A percentile compares a stretch with the other conserved stretches of the same genome.
Conservation (phyloP, 1,284 basidiomycete species). For the Boletus hoseneyae region DNA sequence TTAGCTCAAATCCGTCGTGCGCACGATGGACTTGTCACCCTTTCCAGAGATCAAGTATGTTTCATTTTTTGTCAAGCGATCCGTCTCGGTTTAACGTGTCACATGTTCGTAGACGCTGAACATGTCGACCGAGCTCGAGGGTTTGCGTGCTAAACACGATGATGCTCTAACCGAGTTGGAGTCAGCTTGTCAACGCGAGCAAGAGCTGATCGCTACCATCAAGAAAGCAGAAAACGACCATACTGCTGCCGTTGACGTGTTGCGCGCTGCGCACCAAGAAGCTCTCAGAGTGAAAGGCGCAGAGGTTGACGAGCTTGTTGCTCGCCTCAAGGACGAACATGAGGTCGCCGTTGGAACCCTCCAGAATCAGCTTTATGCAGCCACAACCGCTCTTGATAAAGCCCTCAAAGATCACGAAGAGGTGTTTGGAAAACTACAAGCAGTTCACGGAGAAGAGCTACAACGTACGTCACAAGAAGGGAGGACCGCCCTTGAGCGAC, state of each 20-base stretch:
- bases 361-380: conserved; percentile 43
- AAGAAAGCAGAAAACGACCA: conserved; percentile 49
- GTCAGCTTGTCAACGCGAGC: conserved; percentile 54
- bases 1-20: conserved; percentile 69
- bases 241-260: conserved; percentile 42
- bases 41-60: conserved; percentile 77
- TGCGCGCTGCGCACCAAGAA: conserved; percentile 55
- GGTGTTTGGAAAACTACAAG: conserved; percentile 46
- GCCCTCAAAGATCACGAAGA: conserved; percentile 52
- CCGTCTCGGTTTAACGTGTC: not conserved
- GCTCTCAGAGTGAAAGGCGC: conserved; percentile 48
- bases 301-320: conserved; percentile 49
- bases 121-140: conserved; percentile 82
- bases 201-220: conserved; percentile 49
- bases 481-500: conserved; percentile 42
- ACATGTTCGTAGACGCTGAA: conserved; percentile 58
- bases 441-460: conserved; percentile 47
- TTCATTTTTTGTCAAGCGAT: not conserved
- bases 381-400: conserved; percentile 42
- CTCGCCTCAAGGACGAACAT: conserved; percentile 43
- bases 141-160: conserved; percentile 61
- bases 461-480: conserved; percentile 48
- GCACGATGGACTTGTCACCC: conserved; percentile 72
- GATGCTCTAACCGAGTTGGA: conserved; percentile 52
- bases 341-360: conserved; percentile 35